Evolutionary conservation across 2,329 filamentous ascomycete genomes (phyloP), one percentile per base, ranked within the genome.

Genomic region (Diaporthe helianthi): DNA sequence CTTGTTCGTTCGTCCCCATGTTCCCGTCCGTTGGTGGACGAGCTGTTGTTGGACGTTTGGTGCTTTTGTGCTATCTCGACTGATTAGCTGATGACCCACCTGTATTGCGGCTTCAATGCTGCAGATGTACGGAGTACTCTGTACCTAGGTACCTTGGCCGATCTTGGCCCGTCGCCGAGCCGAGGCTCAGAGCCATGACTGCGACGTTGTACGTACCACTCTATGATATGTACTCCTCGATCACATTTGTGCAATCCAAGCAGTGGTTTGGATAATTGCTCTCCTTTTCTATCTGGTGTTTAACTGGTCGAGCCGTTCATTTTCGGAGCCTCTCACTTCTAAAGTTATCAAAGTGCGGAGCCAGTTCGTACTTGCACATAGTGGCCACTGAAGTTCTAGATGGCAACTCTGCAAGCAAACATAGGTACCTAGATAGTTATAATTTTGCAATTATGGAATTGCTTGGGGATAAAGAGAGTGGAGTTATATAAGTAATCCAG

Each of bases 81-180:
- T 49, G 58, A 49, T 29, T 49, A 63, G 44, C 44, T n/a, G 44
- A 2, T 24, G 24, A 33, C 44, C 54, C 54, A 60, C 36, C 12
- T 24, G n/a, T 47, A 26, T 4, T 22, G 55, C 15, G 24, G 41
- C 58, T 49, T 49, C 26, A n/a, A n/a, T n/a, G n/a, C n/a, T n/a
- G n/a, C n/a, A n/a, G n/a, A n/a, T n/a, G n/a, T n/a, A n/a, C n/a
- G n/a, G n/a, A n/a, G n/a, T n/a, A n/a, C n/a, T n/a, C n/a, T n/a
- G n/a, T n/a, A n/a, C n/a, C n/a, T n/a, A n/a, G n/a, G n/a, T n/a
- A n/a, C n/a, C 58, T 8, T 26, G 44, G 58, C 58, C 58, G 58
- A 63, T 63, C 49, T 22, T 19, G 41, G 19, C 58, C 58, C 58
- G 58, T 49, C 24, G 1, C 58, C 58, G 58, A 63, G 58, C 58